Evolutionary conservation across 306 rosid species (phyloP).

Genomic region (Quercus wislizeni): DNA sequence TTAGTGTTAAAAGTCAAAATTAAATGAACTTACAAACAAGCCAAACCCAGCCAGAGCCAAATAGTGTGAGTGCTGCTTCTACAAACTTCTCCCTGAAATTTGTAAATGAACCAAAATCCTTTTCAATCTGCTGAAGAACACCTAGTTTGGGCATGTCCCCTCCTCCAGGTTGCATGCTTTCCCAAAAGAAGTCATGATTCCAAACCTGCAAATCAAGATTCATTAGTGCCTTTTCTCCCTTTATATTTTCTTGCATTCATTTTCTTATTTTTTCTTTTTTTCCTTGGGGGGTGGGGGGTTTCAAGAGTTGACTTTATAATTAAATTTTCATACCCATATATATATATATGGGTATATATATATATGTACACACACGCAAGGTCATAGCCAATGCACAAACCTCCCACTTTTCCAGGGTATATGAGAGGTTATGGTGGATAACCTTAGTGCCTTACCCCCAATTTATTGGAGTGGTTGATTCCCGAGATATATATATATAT

Average conservation of each 20-base stretch:
- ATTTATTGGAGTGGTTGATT: too few relatives aligned
- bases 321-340: not conserved
- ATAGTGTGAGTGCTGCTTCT: slow-evolving; percentile 63
- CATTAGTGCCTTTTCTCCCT: not conserved
- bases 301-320: not conserved
- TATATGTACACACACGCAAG: too few relatives aligned
- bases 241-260: not conserved
- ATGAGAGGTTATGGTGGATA: too few relatives aligned
- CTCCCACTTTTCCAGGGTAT: too few relatives aligned
- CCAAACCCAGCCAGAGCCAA: slow-evolving; percentile 99
- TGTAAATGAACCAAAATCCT: slow-evolving; percentile 84
- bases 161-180: slow-evolving; percentile 96
- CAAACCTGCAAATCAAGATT: slow-evolving; percentile 60
- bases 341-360: fast-evolving
- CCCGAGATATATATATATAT: too few relatives aligned
- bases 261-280: not conserved
- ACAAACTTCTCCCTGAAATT: slow-evolving; percentile 71
- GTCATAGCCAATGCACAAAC: too few relatives aligned
- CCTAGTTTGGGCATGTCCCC: slow-evolving; percentile 74
- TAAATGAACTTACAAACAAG: slow-evolving; percentile 77
- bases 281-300: not conserved
- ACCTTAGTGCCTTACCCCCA: too few relatives aligned
- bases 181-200: slow-evolving; percentile 66
- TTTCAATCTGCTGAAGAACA: slow-evolving; percentile 86
- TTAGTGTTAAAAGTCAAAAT: too few relatives aligned